phyloP scores from a whole-genome alignment of 23 red algal species.

The Agarophyton chilense region DNA sequence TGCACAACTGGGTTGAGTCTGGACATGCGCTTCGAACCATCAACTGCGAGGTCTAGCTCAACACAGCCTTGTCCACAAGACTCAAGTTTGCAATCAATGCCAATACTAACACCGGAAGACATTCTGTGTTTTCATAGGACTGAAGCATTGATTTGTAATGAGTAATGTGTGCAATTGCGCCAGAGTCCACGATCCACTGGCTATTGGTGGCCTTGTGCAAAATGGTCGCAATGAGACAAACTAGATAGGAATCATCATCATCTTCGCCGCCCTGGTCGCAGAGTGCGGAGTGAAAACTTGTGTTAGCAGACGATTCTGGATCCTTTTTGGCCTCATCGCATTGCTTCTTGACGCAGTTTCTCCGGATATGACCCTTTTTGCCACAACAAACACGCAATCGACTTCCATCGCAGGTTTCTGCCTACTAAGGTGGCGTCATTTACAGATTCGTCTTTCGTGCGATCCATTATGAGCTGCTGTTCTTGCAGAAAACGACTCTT shows the following conservation, averaged over 20 bases:
- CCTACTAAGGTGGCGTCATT: too few species aligned
- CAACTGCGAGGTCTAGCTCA: not conserved
- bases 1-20: not conserved
- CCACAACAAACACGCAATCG: constrained; percentile 15
- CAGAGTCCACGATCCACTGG: not conserved
- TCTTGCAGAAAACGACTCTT: constrained; percentile 50
- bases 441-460: not conserved
- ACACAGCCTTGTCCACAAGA: not conserved
- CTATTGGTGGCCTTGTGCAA: not conserved
- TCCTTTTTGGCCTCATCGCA: constrained; percentile 12
- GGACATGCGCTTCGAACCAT: not conserved
- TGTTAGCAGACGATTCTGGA: not conserved
- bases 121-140: not conserved
- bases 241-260: not conserved
- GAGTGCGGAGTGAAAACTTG: not conserved
- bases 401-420: not conserved
- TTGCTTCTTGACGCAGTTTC: constrained; percentile 12
- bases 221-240: constrained; percentile 10
- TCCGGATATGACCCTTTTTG: constrained; percentile 13
- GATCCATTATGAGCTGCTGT: not conserved
- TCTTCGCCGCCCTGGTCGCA: not conserved
- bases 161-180: constrained; percentile 1
- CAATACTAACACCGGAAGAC: not conserved
- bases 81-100: constrained; percentile 26
- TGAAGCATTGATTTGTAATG: not conserved